Base-by-base conservation (phyloP, 169 alveolate species). In the Plasmodium adleri region DNA sequence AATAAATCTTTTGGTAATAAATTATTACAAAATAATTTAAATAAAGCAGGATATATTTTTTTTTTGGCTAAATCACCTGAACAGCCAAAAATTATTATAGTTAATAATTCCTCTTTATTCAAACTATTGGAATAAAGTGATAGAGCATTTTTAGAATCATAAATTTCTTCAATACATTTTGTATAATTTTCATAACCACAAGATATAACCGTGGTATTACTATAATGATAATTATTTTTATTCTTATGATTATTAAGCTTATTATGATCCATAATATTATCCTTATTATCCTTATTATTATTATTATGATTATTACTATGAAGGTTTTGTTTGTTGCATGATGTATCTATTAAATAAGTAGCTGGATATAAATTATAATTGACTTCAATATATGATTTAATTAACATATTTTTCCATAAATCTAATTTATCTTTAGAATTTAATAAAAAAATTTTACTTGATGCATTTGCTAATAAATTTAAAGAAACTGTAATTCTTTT, bases 31-130 rank as follows among this genome's bases (percentile, higher is more conserved):
- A 89, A 93, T 17, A 93, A 85, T 85, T 92, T 88, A 88, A 93
- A 93, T 43, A 93, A 71, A 12, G 95, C 94, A 13, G 94, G 95
- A 59, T 93, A 93, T 10, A 92, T 90, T 88, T 93, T 93, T 66
- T 83, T 93, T 74, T 88, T 87, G 1, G 95, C 95, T 17, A 93
- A 89, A 87, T 93, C 94, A 10, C 95, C 95, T 54, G 93, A 86
- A n/a, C 94, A 93, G 17, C 95, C 95, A 66, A 93, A 88, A 58
- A 93, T 52, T 26, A 93, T 72, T 39, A 89, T 70, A 2, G 94
- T 86, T 15, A 92, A 86, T 64, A 52, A 63, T 73, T 78, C 92
- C 7, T 39, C 58, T 83, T 63, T 50, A 43, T 73, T 66, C 60
- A 10, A 32, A 32, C 32, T 22, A 59, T 58, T 28, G 26, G 64